Base-by-base conservation (phyloP, 2,329 filamentous ascomycete genomes). In the Knufia fluminis region DNA sequence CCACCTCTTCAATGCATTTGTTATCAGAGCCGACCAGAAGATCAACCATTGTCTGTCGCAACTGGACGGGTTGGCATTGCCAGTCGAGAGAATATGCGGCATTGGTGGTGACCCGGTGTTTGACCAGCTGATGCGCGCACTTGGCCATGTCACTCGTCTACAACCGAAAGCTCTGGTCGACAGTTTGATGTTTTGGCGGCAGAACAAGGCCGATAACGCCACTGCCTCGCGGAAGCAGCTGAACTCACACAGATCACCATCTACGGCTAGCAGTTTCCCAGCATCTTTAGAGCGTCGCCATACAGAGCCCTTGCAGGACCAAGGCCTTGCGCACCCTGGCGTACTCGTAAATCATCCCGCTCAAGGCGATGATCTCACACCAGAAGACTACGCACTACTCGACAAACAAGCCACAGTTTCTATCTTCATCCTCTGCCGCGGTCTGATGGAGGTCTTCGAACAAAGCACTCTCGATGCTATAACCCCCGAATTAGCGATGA, bases 151-250 rank as follows among this genome's bases (percentile, higher is more conserved):
- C 61, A 88, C 91, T 47, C 86, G 88, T 52, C 85, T 90, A 57
- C 94, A 94, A 63, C 94, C 94, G 3, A 97, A 94, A 64, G 86
- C 89, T 3, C 70, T 98, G 46, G 96, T 98, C 61, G 92, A 98
- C 66, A 90, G 87, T 17, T 89, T 98, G 66, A 98, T 98, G 87
- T 78, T 94, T 26, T 98, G 92, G 92, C 82, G 92, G 49, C 97
- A 96, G 67, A 86, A 81, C 56, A 97, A 97, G 71, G 94, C 89
- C 56, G 91, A 97, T 66, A 82, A 85, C 19, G 89, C 90, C 23
- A 83, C 80, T 58, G 79, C 83, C 55, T 83, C 85, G 23, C 71
- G 72, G 46, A 69, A 72, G 42, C 54, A 60, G 31, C 46, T 59
- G 12, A 47, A 49, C 20, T 53, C 56, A 39, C 53, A 55, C 23